Evolutionary conservation across 1,284 basidiomycete species (phyloP).

Genomic region (Chalciporus sp.): DNA sequence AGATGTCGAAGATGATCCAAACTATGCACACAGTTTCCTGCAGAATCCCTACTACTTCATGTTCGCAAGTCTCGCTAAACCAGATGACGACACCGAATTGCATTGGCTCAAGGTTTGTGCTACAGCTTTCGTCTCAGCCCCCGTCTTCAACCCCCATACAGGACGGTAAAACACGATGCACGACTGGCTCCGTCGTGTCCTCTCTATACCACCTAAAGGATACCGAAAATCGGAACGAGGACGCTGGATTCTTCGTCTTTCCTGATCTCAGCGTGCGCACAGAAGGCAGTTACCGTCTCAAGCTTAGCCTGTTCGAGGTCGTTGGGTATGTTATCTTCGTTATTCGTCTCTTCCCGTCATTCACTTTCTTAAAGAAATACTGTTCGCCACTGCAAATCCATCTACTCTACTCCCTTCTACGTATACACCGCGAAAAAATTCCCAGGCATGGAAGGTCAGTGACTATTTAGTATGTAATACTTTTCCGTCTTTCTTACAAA

Average conservation of each 20-base stretch:
- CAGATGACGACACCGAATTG: conserved; percentile 88
- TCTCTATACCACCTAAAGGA: conserved; percentile 96
- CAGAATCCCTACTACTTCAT: conserved; percentile 96
- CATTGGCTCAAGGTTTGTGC: conserved; percentile 79
- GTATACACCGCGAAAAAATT: conserved; percentile 95
- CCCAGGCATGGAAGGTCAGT: conserved; percentile 87
- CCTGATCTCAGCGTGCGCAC: conserved; percentile 87
- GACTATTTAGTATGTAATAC: not conserved
- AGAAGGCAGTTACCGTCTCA: conserved; percentile 85
- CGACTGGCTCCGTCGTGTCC: conserved; percentile 88
- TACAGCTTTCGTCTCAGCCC: not conserved
- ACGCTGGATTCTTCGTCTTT: conserved; percentile 92
- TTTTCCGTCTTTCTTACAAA: not conserved
- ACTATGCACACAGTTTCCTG: conserved; percentile 54
- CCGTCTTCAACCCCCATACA: conserved; percentile 21
- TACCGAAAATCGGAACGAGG: conserved; percentile 78
- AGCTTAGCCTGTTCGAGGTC: conserved; percentile 91
- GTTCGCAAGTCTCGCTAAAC: conserved; percentile 87
- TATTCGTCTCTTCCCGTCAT: conserved; percentile 6
- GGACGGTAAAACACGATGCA: conserved; percentile 89
- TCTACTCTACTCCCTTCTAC: conserved; percentile 85
- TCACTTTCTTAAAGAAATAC: conserved; percentile 54
- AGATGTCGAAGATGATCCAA: conserved; percentile 38
- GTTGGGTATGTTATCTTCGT: conserved; percentile 65
- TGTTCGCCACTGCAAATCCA: conserved; percentile 86